These are phyloP conservation scores for Dunaliella sp. DNA, from an alignment of 139 green algal genomes.

Conservation along the genomic window DNA sequence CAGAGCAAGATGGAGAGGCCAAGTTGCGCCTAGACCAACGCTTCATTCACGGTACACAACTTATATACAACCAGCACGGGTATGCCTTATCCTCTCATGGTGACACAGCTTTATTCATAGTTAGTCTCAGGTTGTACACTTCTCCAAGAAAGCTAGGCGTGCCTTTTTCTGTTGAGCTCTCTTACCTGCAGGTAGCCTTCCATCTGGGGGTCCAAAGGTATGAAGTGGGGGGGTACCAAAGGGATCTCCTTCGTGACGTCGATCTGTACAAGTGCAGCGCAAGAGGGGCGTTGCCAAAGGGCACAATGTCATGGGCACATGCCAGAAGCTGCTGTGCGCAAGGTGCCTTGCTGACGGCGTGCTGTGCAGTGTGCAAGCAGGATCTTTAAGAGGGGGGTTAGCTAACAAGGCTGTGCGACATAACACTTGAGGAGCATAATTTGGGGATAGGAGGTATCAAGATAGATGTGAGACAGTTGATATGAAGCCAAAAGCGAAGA, in stretches of 20 bases:
- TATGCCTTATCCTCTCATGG: not conserved
- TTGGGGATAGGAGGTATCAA: no score
- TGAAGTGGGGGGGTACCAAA: not conserved
- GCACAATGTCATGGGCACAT: no score
- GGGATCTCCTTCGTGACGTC: constrained; percentile 29
- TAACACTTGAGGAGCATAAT: not conserved
- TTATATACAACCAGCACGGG: not conserved
- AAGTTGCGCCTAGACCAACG: no score
- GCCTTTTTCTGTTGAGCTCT: not conserved
- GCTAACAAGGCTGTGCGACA: not conserved
- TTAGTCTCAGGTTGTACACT: not conserved
- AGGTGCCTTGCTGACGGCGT: not conserved
- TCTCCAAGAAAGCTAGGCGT: not conserved
- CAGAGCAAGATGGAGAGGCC: not conserved
- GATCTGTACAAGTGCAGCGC: constrained; percentile 3
- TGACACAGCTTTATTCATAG: not conserved
- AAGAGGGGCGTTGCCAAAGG: not conserved
- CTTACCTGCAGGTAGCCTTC: not conserved
- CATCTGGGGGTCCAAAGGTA: not conserved
- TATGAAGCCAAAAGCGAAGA: not conserved
- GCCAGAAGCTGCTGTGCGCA: not conserved
- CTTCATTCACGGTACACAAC: not conserved
- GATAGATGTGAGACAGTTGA: not conserved
- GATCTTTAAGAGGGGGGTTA: not conserved
- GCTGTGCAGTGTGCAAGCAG: not conserved